Percentiles rank a stretch among this genome's conserved stretches.
Evolutionary conservation across 192 early-diverging fungal genomes (phyloP).

Genomic region (Obelidium mucronatum): DNA sequence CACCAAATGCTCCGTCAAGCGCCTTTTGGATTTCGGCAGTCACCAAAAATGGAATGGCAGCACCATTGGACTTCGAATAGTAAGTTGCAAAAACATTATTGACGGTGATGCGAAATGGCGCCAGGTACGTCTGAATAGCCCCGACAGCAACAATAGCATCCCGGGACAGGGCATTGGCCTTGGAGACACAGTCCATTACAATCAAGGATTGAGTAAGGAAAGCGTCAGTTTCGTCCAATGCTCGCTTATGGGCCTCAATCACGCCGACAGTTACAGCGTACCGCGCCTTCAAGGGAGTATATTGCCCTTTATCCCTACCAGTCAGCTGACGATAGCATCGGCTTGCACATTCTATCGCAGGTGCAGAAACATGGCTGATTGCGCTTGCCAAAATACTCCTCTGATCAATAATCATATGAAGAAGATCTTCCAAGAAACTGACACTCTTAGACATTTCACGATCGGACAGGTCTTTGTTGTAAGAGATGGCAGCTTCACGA

Average conservation of each 20-base stretch:
- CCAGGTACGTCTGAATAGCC: constrained; percentile 8
- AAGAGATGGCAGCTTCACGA: constrained; percentile 49
- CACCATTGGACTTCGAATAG: not conserved
- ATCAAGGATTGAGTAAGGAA: constrained; percentile 18
- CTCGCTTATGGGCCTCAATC: constrained; percentile 9
- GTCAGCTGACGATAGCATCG: constrained; percentile 2
- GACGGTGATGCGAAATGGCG: not conserved
- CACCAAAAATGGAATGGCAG: constrained; percentile 12
- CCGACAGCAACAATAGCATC: not conserved
- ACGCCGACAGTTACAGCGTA: not conserved
- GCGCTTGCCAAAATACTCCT: constrained; percentile 48
- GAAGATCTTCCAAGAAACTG: constrained; percentile 72
- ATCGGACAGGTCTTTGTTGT: constrained; percentile 67
- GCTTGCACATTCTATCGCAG: not conserved
- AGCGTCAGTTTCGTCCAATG: constrained; percentile 24
- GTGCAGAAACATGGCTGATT: not conserved
- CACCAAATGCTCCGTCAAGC: not conserved
- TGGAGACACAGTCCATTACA: constrained; percentile 25
- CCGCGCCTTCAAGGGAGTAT: not conserved
- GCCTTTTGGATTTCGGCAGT: not conserved
- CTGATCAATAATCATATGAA: constrained; percentile 68
- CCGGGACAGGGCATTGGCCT: not conserved
- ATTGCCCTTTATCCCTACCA: not conserved
- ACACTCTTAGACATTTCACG: constrained; percentile 69
- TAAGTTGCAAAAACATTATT: not conserved